Percentiles rank a stretch among this genome's conserved stretches.
These are phyloP conservation scores for Kitagawia praeruptora DNA, from an alignment of 129 eudicot genomes.

Conservation along the genomic window DNA sequence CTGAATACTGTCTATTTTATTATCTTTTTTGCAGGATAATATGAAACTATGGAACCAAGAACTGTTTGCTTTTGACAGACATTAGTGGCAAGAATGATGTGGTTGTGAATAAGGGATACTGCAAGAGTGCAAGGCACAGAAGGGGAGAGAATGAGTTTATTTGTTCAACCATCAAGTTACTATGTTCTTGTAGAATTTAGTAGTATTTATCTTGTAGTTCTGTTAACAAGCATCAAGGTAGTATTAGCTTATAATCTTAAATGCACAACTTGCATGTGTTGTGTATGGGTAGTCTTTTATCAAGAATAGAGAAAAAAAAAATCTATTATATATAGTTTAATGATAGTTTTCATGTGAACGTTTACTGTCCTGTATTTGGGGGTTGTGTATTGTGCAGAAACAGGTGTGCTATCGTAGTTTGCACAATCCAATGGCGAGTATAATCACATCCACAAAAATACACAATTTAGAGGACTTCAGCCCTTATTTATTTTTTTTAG, in stretches of 20 bases:
- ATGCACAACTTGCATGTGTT: background rate
- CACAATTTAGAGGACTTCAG: no score
- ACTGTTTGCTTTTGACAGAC: background rate
- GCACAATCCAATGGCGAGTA: no score
- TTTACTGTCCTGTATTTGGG: no score
- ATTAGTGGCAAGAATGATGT: background rate
- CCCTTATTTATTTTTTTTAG: no score
- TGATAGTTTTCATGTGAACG: no score
- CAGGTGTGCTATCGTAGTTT: no score
- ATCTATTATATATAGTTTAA: no score
- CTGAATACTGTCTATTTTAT: background rate
- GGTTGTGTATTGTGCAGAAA: no score
- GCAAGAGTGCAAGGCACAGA: background rate
- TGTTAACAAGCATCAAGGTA: background rate
- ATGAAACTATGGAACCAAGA: background rate
- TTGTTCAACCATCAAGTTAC: background rate
- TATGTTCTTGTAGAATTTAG: background rate
- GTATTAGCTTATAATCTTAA: background rate
- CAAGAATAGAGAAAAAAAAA: no score
- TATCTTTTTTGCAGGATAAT: background rate
- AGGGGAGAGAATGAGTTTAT: background rate
- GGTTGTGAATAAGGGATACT: background rate
- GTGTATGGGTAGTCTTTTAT: background rate
- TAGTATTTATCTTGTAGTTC: background rate
- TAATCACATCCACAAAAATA: no score